Conservation (phyloP, 805 yeast species). For the Zygosaccharomyces siamensis region DNA sequence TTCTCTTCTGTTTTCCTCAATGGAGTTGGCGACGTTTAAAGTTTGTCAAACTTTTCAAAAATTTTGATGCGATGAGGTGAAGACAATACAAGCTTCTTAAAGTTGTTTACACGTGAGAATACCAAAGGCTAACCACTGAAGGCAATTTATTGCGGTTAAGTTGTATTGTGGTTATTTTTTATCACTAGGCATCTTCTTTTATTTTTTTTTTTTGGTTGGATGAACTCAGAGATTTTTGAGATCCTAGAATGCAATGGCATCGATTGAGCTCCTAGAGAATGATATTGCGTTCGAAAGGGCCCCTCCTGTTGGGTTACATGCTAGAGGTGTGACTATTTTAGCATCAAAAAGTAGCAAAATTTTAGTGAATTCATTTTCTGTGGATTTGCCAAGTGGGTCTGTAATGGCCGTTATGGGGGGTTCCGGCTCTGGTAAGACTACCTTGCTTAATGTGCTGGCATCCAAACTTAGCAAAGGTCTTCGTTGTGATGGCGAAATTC, state of each 20-base stretch:
- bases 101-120: neutral
- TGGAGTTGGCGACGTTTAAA: neutral
- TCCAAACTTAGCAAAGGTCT: slow-evolving; percentile 43
- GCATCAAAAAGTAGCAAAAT: slow-evolving; percentile 32
- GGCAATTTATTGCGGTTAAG: neutral
- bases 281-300: slow-evolving; percentile 22
- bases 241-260: slow-evolving; percentile 2
- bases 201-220: too few species aligned
- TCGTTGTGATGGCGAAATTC: slow-evolving; percentile 40
- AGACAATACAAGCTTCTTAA: neutral
- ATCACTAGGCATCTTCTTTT: too few species aligned
- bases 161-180: neutral
- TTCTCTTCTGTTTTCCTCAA: neutral
- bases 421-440: slow-evolving; percentile 83
- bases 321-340: slow-evolving; percentile 24
- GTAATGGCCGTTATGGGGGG: slow-evolving; percentile 83
- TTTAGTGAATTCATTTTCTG: slow-evolving; percentile 48
- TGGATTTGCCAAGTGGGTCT: slow-evolving; percentile 55
- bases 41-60: neutral
- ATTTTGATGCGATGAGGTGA: neutral
- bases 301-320: slow-evolving; percentile 23
- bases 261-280: slow-evolving; percentile 19
- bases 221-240: neutral
- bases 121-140: neutral
- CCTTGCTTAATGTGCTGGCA: slow-evolving; percentile 63